A percentile compares a stretch with the other conserved stretches of the same genome.
Conservation (phyloP, 2,329 filamentous ascomycete species). For the Fusarium sp. region DNA sequence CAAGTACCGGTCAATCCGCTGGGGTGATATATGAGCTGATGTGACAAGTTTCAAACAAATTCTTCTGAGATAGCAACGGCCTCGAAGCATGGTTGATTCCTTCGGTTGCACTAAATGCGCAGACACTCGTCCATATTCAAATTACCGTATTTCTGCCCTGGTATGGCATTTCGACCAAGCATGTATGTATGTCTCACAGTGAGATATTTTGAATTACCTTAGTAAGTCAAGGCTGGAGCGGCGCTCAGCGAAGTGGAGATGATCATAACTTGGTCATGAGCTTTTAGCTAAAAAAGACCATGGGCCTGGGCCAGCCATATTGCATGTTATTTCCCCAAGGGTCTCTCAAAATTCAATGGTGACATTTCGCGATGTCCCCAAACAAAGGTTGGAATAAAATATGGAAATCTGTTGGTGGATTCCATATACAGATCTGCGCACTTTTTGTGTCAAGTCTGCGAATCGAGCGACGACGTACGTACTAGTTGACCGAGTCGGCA, state of each 20-base stretch:
- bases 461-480: conserved; percentile 2
- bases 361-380: conserved; percentile 23
- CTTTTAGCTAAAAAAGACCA: conserved; percentile 13
- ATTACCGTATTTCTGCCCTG: background rate
- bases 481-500: conserved; percentile 30
- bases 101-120: background rate
- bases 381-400: conserved; percentile 7
- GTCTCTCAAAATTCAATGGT: conserved; percentile 19
- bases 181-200: conserved; percentile 13
- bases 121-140: background rate
- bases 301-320: conserved; percentile 29
- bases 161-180: background rate
- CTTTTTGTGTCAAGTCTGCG: conserved; percentile 8
- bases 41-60: background rate
- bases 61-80: background rate
- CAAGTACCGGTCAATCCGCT: conserved; percentile 10
- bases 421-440: background rate
- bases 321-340: conserved; percentile 10
- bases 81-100: background rate
- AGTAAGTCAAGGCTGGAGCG: conserved; percentile 3
- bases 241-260: conserved; percentile 32
- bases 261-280: background rate
- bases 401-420: background rate
- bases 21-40: background rate
- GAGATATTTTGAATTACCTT: conserved; percentile 10